Evolutionary conservation across 176 grass and related monocot genomes (phyloP).

Genomic region (Carex cristatella): DNA sequence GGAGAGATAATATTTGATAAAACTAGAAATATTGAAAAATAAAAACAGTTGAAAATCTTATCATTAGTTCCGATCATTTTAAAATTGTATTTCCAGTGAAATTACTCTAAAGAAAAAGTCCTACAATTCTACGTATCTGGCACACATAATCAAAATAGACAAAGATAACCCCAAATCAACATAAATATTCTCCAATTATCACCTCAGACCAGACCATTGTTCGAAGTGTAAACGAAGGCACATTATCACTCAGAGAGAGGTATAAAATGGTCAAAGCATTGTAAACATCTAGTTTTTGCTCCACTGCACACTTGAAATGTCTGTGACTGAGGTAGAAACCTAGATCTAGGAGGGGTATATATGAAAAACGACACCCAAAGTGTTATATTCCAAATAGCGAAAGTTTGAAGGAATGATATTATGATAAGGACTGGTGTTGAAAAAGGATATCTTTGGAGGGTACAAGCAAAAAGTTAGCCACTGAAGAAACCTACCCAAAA

Average conservation of each 20-base stretch:
- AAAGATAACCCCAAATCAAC: background rate
- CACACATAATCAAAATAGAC: background rate
- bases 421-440: background rate
- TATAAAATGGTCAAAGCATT: background rate
- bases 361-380: background rate
- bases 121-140: background rate
- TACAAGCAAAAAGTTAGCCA: background rate
- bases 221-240: background rate
- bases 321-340: background rate
- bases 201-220: background rate
- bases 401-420: background rate
- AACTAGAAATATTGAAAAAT: constrained; percentile 3
- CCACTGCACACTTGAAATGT: background rate
- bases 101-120: background rate
- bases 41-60: background rate
- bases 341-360: background rate
- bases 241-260: background rate
- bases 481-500: background rate
- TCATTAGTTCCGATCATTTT: background rate
- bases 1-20: background rate
- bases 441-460: background rate
- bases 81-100: background rate
- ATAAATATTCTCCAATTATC: background rate
- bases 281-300: background rate
- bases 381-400: background rate